A percentile compares a stretch with the other conserved stretches of the same genome.
Evolutionary conservation across 2,329 filamentous ascomycete species (phyloP).

Genomic region (Stagonosporopsis vannaccii): DNA sequence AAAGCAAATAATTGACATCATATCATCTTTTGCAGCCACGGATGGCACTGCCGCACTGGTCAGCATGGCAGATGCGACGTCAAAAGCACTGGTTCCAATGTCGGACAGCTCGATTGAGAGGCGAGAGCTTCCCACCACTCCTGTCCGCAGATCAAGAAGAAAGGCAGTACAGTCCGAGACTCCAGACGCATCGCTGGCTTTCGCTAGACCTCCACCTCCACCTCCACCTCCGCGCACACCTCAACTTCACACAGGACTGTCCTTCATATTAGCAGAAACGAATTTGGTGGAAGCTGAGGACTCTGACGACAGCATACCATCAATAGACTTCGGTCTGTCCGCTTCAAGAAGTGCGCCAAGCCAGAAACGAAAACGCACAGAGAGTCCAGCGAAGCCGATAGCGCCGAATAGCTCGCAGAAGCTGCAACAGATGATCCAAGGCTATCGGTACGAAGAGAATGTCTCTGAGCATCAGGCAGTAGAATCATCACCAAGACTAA

Average conservation of each 20-base stretch:
- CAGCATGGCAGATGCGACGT: background rate
- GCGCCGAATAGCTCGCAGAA: background rate
- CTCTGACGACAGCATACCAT: slow-evolving; percentile 24
- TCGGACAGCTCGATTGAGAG: background rate
- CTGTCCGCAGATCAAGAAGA: background rate
- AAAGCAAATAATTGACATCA: slow-evolving; percentile 35
- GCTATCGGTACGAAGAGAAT: background rate
- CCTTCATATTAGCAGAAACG: slow-evolving; percentile 33
- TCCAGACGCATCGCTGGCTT: slow-evolving; percentile 32
- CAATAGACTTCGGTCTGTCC: slow-evolving; percentile 27
- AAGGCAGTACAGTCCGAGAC: slow-evolving; percentile 13
- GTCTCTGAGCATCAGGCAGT: background rate
- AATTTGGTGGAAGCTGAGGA: slow-evolving; percentile 17
- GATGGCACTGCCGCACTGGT: slow-evolving; percentile 6
- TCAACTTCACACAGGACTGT: slow-evolving; percentile 26
- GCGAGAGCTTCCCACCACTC: background rate
- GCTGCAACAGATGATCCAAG: background rate
- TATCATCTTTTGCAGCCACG: slow-evolving; percentile 24
- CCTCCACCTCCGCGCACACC: slow-evolving; percentile 22
- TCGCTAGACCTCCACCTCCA: slow-evolving; percentile 24
- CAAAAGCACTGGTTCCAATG: background rate
- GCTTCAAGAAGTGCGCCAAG: slow-evolving; percentile 14
- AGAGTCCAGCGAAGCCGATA: slow-evolving; percentile 22
- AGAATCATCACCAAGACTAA: background rate
- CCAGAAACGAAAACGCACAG: slow-evolving; percentile 38